Evolutionary conservation across 2,329 filamentous ascomycete genomes (phyloP).

Genomic region (Phialophora macrospora): DNA sequence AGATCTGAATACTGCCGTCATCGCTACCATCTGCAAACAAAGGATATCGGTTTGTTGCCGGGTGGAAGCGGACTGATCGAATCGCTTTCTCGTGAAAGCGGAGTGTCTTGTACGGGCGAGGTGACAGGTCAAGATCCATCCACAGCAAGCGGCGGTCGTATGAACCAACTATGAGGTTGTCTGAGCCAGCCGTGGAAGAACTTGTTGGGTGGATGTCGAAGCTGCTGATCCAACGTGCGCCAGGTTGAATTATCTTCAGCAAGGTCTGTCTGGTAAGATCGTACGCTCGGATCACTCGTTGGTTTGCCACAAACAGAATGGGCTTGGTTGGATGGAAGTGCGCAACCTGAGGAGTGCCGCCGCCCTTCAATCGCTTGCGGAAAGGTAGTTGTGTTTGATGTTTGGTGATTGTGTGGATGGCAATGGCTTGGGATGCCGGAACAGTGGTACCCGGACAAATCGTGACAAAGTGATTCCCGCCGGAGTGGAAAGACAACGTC

Average conservation of each 20-base stretch:
- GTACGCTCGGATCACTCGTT: conserved; percentile 90
- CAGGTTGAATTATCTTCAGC: conserved; percentile 89
- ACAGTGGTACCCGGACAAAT: conserved; percentile 72
- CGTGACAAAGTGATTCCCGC: conserved; percentile 91
- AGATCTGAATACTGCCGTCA: conserved; percentile 91
- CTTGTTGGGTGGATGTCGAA: conserved; percentile 89
- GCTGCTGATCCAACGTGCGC: conserved; percentile 90
- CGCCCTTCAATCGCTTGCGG: conserved; percentile 69
- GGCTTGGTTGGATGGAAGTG: conserved; percentile 94
- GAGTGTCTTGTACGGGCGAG: conserved; percentile 92
- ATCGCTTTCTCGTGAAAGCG: conserved; percentile 94
- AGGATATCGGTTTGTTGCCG: conserved; percentile 68
- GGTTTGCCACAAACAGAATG: conserved; percentile 94
- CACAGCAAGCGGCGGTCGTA: conserved; percentile 93
- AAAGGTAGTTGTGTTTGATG: conserved; percentile 95
- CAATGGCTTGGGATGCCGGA: conserved; percentile 67
- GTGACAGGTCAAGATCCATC: conserved; percentile 94
- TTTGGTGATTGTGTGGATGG: conserved; percentile 93
- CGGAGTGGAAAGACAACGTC: conserved; percentile 88
- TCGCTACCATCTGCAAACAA: conserved; percentile 95
- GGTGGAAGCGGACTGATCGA: conserved; percentile 84
- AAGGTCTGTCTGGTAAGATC: conserved; percentile 90
- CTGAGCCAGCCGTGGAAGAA: conserved; percentile 84
- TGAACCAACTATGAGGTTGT: conserved; percentile 91
- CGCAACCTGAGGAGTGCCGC: conserved; percentile 80